Percentiles rank a stretch among this genome's conserved stretches.
Conservation (phyloP, 129 eudicot species). For the Tagetes patula region DNA sequence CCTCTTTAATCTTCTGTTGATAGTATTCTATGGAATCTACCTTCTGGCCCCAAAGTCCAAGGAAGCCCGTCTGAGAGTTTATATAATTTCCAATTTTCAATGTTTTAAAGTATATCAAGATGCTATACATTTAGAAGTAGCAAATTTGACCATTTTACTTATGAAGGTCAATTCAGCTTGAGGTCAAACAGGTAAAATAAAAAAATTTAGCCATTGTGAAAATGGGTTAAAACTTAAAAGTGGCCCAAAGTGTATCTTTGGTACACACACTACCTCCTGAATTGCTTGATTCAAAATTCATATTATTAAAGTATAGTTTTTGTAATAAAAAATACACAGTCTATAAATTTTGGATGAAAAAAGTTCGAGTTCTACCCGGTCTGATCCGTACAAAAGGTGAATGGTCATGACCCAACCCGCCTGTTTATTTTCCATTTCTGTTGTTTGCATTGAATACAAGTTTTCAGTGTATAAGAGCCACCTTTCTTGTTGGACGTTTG, state of each 20-base stretch:
- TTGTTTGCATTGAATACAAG: background rate
- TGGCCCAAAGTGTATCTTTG: background rate
- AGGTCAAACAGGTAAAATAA: background rate
- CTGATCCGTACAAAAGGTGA: background rate
- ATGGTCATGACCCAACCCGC: background rate
- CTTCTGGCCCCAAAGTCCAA: slow-evolving; percentile 87
- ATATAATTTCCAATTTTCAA: background rate
- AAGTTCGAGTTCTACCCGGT: background rate
- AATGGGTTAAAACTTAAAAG: background rate
- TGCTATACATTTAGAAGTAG: background rate
- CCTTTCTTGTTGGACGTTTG: slow-evolving; percentile 83
- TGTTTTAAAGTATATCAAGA: background rate
- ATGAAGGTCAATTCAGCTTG: background rate
- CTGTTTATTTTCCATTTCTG: background rate
- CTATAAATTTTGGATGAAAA: background rate
- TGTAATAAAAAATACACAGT: background rate
- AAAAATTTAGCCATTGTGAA: background rate
- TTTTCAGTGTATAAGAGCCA: slow-evolving; percentile 31
- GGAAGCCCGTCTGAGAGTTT: slow-evolving; percentile 69
- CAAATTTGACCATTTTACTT: background rate
- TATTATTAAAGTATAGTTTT: background rate
- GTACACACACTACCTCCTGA: slow-evolving; percentile 1
- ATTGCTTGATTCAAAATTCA: background rate
- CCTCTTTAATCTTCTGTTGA: slow-evolving; percentile 53
- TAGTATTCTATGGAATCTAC: slow-evolving; percentile 86